A percentile compares a stretch with the other conserved stretches of the same genome.
Evolutionary conservation across 1,284 basidiomycete species (phyloP).

Genomic region (Trametes versicolor): DNA sequence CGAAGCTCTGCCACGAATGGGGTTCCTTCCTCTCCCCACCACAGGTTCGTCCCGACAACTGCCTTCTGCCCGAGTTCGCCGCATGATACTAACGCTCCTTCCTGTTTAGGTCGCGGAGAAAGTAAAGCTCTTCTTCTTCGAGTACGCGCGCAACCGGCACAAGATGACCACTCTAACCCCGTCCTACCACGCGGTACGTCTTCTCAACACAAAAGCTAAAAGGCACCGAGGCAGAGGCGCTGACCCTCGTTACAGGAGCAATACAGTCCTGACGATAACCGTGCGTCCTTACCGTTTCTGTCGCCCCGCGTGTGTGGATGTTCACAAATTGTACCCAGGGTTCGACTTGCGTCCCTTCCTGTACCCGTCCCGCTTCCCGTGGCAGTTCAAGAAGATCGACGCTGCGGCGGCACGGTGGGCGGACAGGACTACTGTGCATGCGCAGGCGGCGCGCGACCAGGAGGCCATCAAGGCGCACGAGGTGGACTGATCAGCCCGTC

Average conservation of each 20-base stretch:
- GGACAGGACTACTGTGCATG: slow-evolving; percentile 63
- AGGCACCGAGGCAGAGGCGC: neutral
- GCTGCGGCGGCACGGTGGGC: slow-evolving; percentile 79
- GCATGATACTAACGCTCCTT: neutral
- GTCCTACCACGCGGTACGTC: slow-evolving; percentile 90
- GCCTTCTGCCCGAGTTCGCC: too few relatives aligned
- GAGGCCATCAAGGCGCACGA: slow-evolving; percentile 23
- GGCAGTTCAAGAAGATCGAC: slow-evolving; percentile 97
- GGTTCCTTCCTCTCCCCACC: slow-evolving; percentile 81
- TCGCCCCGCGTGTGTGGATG: neutral
- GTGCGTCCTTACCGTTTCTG: slow-evolving; percentile 58
- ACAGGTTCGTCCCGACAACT: slow-evolving; percentile 60
- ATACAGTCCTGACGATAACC: slow-evolving; percentile 97
- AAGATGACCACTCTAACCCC: slow-evolving; percentile 99
- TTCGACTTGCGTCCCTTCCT: slow-evolving; percentile 97
- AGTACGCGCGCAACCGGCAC: slow-evolving; percentile 96
- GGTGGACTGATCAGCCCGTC: neutral
- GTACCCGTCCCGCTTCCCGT: slow-evolving; percentile 93
- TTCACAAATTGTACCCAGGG: slow-evolving; percentile 55
- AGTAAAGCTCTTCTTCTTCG: slow-evolving; percentile 98
- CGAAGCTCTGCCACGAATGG: slow-evolving; percentile 95
- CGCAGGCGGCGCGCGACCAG: slow-evolving; percentile 34
- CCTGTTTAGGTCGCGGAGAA: slow-evolving; percentile 88
- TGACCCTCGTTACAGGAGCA: slow-evolving; percentile 69
- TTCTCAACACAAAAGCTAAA: neutral